Evolutionary conservation across 129 eudicot genomes (phyloP).

Genomic region (Ambrosia artemisiifolia): DNA sequence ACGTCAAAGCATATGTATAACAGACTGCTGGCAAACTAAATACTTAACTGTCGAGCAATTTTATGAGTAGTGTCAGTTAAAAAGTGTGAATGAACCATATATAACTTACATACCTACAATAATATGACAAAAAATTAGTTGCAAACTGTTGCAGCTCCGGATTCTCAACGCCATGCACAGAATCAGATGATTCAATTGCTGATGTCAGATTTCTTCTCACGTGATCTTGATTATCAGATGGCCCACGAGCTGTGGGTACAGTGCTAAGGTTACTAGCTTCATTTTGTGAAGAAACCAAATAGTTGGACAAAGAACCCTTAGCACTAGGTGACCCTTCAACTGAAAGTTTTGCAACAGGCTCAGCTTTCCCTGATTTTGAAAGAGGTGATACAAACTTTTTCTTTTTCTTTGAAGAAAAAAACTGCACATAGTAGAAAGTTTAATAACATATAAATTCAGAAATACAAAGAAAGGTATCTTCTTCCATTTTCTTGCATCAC

Average conservation of each 20-base stretch:
- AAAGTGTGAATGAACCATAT: neutral
- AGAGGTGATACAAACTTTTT: constrained; percentile 49
- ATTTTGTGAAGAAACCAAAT: constrained; percentile 57
- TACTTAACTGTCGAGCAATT: neutral
- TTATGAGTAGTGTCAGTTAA: neutral
- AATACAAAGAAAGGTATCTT: constrained; percentile 5
- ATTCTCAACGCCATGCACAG: constrained; percentile 28
- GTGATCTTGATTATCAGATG: constrained; percentile 39
- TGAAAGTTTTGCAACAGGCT: constrained; percentile 44
- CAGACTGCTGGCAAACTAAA: constrained; percentile 7
- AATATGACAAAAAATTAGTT: constrained; percentile 64
- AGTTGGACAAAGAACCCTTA: constrained; percentile 72
- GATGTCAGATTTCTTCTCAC: constrained; percentile 64
- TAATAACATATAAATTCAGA: neutral
- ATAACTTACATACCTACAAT: constrained; percentile 61
- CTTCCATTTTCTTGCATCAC: constrained; percentile 2
- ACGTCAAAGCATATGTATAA: constrained; percentile 1
- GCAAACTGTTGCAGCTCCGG: constrained; percentile 71
- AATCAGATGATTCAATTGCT: constrained; percentile 42
- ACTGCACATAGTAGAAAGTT: constrained; percentile 45
- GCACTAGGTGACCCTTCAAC: constrained; percentile 69
- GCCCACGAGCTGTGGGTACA: constrained; percentile 28
- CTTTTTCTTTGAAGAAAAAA: constrained; percentile 78
- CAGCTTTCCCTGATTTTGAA: constrained; percentile 43
- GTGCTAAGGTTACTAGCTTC: constrained; percentile 32